Evolutionary conservation across 129 eudicot species (phyloP).

Genomic region (Tanacetum coccineum): DNA sequence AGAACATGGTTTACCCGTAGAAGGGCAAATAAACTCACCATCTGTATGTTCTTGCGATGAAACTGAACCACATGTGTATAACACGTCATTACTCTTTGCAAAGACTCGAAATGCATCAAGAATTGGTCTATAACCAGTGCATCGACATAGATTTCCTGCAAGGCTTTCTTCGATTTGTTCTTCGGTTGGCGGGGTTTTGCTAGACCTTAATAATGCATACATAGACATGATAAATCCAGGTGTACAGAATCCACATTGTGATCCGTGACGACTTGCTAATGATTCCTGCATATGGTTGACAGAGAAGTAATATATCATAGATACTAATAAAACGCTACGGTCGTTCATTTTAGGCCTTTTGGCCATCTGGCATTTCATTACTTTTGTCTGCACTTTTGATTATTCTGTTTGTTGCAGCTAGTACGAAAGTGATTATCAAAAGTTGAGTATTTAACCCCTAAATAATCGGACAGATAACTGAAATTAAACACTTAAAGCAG

Average conservation of each 20-base stretch:
- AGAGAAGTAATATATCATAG: not conserved
- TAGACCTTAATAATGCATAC: slow-evolving; percentile 86
- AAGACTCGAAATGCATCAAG: slow-evolving; percentile 93
- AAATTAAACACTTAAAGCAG: no score
- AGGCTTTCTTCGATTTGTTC: slow-evolving; percentile 94
- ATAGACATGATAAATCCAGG: slow-evolving; percentile 98
- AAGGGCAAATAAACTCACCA: slow-evolving; percentile 78
- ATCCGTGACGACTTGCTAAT: slow-evolving; percentile 79
- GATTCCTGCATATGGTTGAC: slow-evolving; percentile 50
- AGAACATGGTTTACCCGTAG: slow-evolving; percentile 94
- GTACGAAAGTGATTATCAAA: no score
- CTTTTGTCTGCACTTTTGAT: no score
- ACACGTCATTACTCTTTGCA: slow-evolving; percentile 68
- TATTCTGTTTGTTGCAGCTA: no score
- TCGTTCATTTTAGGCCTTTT: no score
- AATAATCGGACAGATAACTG: no score
- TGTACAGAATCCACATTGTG: slow-evolving; percentile 98
- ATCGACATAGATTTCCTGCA: slow-evolving; percentile 94
- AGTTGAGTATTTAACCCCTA: no score
- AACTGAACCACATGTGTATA: slow-evolving; percentile 50
- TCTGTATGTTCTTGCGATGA: slow-evolving; percentile 16
- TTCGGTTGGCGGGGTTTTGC: slow-evolving; percentile 65
- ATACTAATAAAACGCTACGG: not conserved
- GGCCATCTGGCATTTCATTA: no score
- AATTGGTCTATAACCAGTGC: slow-evolving; percentile 96